Base-by-base conservation (phyloP, 345 rosid species). In the Euphorbia pulcherrima region DNA sequence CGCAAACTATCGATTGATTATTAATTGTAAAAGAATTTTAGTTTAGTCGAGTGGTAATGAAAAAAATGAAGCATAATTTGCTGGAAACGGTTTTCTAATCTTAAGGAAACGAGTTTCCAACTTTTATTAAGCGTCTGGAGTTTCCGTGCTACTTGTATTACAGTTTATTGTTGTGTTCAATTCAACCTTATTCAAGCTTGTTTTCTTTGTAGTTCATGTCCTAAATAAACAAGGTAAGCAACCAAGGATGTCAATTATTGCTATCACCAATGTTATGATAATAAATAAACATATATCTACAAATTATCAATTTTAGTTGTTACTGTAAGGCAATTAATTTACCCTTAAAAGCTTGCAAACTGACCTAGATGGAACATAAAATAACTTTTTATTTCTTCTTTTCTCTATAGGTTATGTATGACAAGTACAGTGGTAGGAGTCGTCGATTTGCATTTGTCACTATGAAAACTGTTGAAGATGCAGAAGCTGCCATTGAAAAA, bases 361-460 rank as follows among this genome's bases (percentile, higher is more conserved):
- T 9, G 29, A 20, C n/a, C 14, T 9, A 20, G 6, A 48, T 30
- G n/a, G 41, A 51, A 29, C 26, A 6, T 8, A 33, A 23, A 33
- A 35, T 44, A 5, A 41, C 39, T 28, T 17, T 41, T 65, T 6
- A n/a, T 68, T 18, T 65, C 14, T 6, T n/a, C 21, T 68, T 61
- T 18, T 60, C 23, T 21, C 35, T 53, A 4, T 52, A 90, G 96
- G 95, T 90, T 50, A 90, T 88, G 89, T 87, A 82, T 83, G 98
- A 90, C 72, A 92, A 90, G 75, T 90, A 90, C 63, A 73, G 85
- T 0, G 83, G 87, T 61, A 78, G 87, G 74, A 90, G 96, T 80
- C 93, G 97, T 5, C 80, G 92, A 10, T 90, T 92, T 77, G 97
- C 89, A 48, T 93, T 90, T 69, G 97, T 86, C 46, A 89, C 86